Base-by-base conservation (phyloP, 176 grass and related monocot species). In the Musa schizocarpa region DNA sequence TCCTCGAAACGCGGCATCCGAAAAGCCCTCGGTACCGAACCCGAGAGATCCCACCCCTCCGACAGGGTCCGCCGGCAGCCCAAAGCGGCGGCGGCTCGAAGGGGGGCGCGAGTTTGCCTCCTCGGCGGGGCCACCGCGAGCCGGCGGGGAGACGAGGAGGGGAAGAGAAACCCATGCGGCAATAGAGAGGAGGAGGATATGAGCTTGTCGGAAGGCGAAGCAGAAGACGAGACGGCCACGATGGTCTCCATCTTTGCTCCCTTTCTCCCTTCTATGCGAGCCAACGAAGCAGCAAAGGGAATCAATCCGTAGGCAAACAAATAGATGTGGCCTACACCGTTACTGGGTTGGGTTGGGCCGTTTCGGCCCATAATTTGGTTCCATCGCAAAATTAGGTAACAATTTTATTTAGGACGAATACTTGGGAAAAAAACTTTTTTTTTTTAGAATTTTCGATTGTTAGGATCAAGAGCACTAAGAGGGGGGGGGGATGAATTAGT, bases 1-100 rank as follows among this genome's bases (percentile, higher is more conserved):
- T 93, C 88, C 79, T 98, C 86, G 13, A 87, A 61, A 22, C 78
- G 67, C 9, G 63, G 63, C 84, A 86, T 82, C 71, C 90, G 79
- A 34, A 81, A 81, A 4, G 87, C 69, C 61, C 61, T 8, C 9
- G 49, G 13, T 8, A 19, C 49, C 59, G 61, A 65, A 7, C 61
- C 59, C 21, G 75, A 65, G 43, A 77, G 49, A 65, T 66, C 62
- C 75, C 43, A 77, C 20, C 75, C 75, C n/a, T 77, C 75, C 48
- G 75, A 77, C 48, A 77, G 12, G 9, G 58, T 65, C 20, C 11
- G 34, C 75, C 75, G 1, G 17, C 20, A 2, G 43, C 59, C 55
- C n/a, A 7, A 21, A 34, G 25, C 48, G 2, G 75, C 43, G 12
- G 75, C 22, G 3, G 50, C 48, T 14, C n/a, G n/a, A 12, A 77